A percentile compares a stretch with the other conserved stretches of the same genome.
Conservation (phyloP, 495 filamentous ascomycete genomes). For the Lophiotrema nucula region DNA sequence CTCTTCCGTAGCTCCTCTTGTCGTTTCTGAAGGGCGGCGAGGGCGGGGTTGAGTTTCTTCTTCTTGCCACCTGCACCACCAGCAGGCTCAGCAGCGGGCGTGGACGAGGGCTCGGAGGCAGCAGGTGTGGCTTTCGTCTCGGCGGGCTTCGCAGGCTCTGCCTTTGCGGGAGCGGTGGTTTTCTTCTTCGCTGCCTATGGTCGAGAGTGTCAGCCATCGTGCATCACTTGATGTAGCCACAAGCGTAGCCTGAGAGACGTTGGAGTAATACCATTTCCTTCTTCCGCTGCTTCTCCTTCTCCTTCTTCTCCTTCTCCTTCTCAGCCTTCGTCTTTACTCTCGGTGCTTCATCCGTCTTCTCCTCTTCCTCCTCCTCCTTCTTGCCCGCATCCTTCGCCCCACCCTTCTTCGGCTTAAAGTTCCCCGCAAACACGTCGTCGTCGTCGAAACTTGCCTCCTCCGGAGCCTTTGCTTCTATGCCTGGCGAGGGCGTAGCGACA, state of each 20-base stretch:
- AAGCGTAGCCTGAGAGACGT: slow-evolving; percentile 24
- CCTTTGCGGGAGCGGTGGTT: slow-evolving; percentile 43
- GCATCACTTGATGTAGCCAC: not conserved
- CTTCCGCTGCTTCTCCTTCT: slow-evolving; percentile 89
- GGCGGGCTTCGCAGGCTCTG: slow-evolving; percentile 43
- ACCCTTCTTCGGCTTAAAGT: slow-evolving; percentile 59
- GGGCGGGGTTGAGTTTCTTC: slow-evolving; percentile 82
- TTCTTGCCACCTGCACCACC: slow-evolving; percentile 64
- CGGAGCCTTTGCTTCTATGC: slow-evolving; percentile 68
- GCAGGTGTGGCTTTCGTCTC: slow-evolving; percentile 43
- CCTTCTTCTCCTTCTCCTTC: slow-evolving; percentile 93
- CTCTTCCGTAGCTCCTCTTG: slow-evolving; percentile 75
- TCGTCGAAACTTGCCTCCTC: slow-evolving; percentile 83
- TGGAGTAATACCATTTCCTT: slow-evolving; percentile 72
- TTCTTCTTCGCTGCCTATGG: slow-evolving; percentile 69
- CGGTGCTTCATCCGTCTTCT: slow-evolving; percentile 56
- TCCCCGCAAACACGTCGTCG: slow-evolving; percentile 66
- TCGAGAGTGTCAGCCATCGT: too few relatives aligned
- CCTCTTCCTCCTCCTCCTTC: slow-evolving; percentile 42
- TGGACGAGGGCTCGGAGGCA: not conserved
- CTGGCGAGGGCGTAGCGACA: slow-evolving; percentile 42
- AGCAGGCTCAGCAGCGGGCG: slow-evolving; percentile 27
- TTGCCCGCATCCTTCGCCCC: slow-evolving; percentile 50
- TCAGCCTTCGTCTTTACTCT: slow-evolving; percentile 89
- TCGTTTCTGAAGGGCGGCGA: slow-evolving; percentile 84